These are phyloP conservation scores for Solanum hybrid DNA, from an alignment of 305 asterid genomes.

Conservation along the genomic window DNA sequence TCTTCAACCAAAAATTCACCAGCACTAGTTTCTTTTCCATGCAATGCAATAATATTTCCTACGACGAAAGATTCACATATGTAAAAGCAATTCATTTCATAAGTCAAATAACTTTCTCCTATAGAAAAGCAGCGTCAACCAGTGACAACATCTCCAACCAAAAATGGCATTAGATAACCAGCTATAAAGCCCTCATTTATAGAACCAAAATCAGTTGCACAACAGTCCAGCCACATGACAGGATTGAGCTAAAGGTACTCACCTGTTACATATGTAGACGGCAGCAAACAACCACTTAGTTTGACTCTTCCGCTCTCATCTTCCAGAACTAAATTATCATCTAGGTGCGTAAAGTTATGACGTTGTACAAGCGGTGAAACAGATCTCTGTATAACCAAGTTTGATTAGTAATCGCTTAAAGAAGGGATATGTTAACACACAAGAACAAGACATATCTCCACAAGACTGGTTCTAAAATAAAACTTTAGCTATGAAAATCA, in stretches of 20 bases:
- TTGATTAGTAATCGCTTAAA: constrained; percentile 4
- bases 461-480: neutral
- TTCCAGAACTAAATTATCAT: constrained; percentile 74
- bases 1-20: constrained; percentile 85
- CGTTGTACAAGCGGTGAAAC: constrained; percentile 55
- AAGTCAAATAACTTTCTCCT: neutral
- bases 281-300: constrained; percentile 50
- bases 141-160: neutral
- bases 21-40: constrained; percentile 69
- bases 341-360: constrained; percentile 63
- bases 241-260: constrained; percentile 8
- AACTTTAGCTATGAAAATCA: neutral
- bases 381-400: constrained; percentile 55
- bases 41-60: constrained; percentile 84
- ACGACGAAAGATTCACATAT: constrained; percentile 9
- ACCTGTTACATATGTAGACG: constrained; percentile 87
- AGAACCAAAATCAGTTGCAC: neutral
- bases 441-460: neutral
- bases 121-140: neutral
- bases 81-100: neutral
- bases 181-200: neutral
- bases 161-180: neutral
- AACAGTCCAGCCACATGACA: neutral
- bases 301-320: constrained; percentile 97
- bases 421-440: neutral